A percentile compares a stretch with the other conserved stretches of the same genome.
These are phyloP conservation scores for Beauveria scarabaeidicola DNA, from an alignment of 2,329 filamentous ascomycete genomes.

Conservation along the genomic window DNA sequence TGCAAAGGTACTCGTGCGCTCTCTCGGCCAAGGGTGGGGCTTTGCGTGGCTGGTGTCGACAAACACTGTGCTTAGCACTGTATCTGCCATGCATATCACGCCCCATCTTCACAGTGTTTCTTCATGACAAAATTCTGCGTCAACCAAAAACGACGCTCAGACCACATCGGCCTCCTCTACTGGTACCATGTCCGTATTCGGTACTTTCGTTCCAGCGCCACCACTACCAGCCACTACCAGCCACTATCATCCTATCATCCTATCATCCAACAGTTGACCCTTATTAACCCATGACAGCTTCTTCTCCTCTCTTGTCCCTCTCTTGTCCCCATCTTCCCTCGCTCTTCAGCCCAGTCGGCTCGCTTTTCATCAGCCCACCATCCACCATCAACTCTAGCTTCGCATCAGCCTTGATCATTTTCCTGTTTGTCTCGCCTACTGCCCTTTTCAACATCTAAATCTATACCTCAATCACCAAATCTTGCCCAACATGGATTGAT, in stretches of 20 bases:
- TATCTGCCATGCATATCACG: background rate
- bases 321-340: background rate
- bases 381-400: background rate
- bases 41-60: background rate
- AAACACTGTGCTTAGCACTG: background rate
- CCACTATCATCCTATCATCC: background rate
- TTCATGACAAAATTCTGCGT: too few species aligned
- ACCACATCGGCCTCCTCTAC: background rate
- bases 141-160: background rate
- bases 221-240: background rate
- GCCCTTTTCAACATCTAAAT: too few species aligned
- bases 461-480: too few species aligned
- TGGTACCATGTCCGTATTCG: conserved; percentile 6
- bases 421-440: background rate
- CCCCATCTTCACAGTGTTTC: background rate
- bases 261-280: too few species aligned
- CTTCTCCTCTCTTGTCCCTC: background rate
- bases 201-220: background rate
- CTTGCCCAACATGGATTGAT: too few species aligned
- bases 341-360: background rate
- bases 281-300: background rate
- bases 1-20: background rate
- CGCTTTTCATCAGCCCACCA: background rate
- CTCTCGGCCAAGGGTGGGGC: background rate
- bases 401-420: background rate